Evolutionary conservation across 106 monocot species (phyloP).

Genomic region (Platanthera guangdongensis): DNA sequence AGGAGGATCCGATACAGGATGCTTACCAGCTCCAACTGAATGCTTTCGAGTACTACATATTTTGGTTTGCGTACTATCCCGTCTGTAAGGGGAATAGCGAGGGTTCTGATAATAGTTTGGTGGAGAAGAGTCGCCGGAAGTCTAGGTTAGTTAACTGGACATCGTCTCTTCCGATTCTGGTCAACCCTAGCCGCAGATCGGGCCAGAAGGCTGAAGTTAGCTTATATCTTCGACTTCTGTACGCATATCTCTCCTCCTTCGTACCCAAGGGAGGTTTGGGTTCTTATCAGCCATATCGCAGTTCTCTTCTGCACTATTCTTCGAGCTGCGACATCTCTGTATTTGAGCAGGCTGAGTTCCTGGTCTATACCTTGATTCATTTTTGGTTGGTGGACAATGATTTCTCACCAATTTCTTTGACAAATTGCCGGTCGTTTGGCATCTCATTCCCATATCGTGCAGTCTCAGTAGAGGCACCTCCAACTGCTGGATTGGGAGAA

Average conservation of each 20-base stretch:
- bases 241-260: conserved; percentile 56
- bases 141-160: conserved; percentile 63
- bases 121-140: conserved; percentile 10
- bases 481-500: conserved; percentile 61
- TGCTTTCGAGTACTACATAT: conserved; percentile 80
- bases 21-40: conserved; percentile 48
- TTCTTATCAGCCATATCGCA: conserved; percentile 46
- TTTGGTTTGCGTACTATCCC: conserved; percentile 95
- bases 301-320: conserved; percentile 69
- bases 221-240: conserved; percentile 60
- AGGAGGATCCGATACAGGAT: conserved; percentile 29
- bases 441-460: conserved; percentile 29
- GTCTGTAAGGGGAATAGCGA: conserved; percentile 47
- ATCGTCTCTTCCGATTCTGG: conserved; percentile 36
- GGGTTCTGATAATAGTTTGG: background rate
- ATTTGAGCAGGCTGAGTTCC: conserved; percentile 58
- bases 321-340: conserved; percentile 30
- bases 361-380: conserved; percentile 61
- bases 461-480: conserved; percentile 41
- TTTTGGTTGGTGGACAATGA: conserved; percentile 95
- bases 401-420: conserved; percentile 67
- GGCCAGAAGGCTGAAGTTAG: conserved; percentile 43
- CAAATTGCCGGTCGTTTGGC: conserved; percentile 30
- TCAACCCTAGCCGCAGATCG: conserved; percentile 12
- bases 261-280: conserved; percentile 38